Evolutionary conservation across 1,284 basidiomycete genomes (phyloP).

Genomic region (Puccinia polysora): DNA sequence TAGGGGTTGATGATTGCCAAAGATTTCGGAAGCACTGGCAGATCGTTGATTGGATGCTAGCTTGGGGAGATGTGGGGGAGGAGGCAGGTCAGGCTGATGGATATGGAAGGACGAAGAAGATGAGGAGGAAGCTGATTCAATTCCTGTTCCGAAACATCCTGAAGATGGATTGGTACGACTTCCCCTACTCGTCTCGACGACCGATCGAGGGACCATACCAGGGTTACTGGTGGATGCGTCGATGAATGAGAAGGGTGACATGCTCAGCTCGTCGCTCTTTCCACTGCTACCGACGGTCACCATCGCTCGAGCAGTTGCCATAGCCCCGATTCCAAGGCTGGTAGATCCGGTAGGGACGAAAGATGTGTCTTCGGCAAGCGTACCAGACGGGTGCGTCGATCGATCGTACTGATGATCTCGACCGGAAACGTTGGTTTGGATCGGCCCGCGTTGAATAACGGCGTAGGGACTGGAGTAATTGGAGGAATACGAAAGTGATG

Average conservation of each 20-base stretch:
- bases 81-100: background rate
- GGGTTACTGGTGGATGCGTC: conserved; percentile 7
- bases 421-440: background rate
- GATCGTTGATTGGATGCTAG: conserved; percentile 31
- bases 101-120: conserved; percentile 19
- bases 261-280: conserved; percentile 32
- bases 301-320: background rate
- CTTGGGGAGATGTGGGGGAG: background rate
- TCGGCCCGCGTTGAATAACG: background rate
- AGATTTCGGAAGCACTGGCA: conserved; percentile 39
- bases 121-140: conserved; percentile 8
- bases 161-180: conserved; percentile 19
- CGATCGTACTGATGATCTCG: conserved; percentile 7
- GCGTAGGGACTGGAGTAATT: conserved; percentile 22
- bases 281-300: conserved; percentile 9
- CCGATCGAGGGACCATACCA: background rate
- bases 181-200: conserved; percentile 8
- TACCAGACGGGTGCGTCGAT: conserved; percentile 21
- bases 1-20: background rate
- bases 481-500: conserved; percentile 15
- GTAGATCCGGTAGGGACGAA: background rate
- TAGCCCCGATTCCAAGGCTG: background rate
- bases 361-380: conserved; percentile 26
- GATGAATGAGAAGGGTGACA: conserved; percentile 35
- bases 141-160: conserved; percentile 7